Evolutionary conservation across 768 basidiomycete genomes (phyloP).

Genomic region (Gelatoporia subvermispora): DNA sequence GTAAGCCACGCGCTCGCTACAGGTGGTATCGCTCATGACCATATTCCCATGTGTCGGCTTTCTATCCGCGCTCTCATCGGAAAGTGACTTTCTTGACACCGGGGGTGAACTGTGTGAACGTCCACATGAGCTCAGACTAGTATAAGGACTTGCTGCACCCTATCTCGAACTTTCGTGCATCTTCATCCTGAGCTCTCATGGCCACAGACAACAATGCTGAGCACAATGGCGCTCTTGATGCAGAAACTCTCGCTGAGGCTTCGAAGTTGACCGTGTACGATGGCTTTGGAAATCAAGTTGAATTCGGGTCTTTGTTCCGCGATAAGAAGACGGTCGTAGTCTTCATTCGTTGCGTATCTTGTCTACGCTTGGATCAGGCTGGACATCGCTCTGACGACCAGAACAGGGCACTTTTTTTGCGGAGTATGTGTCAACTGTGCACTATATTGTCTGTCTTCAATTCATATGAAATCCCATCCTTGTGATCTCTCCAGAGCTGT

Average conservation of each 20-base stretch:
- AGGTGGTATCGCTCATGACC: too few relatives aligned
- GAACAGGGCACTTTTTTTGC: conserved; percentile 60
- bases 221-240: background rate
- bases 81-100: too few relatives aligned
- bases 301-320: conserved; percentile 49
- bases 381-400: too few relatives aligned
- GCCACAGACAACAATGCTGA: too few relatives aligned
- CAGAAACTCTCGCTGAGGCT: conserved; percentile 31
- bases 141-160: too few relatives aligned
- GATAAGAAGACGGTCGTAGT: conserved; percentile 52
- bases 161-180: too few relatives aligned
- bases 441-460: background rate
- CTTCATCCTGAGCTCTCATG: too few relatives aligned
- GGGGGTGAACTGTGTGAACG: too few relatives aligned
- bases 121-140: too few relatives aligned
- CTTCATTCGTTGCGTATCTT: conserved; percentile 46
- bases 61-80: too few relatives aligned
- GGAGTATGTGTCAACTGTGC: conserved; percentile 37
- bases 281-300: conserved; percentile 38
- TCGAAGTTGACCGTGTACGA: conserved; percentile 34
- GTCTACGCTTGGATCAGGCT: background rate
- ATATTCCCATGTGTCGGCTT: too few relatives aligned
- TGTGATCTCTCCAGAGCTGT: conserved; percentile 29
- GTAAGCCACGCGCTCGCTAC: too few relatives aligned
- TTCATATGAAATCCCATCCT: background rate